A percentile compares a stretch with the other conserved stretches of the same genome.
Conservation (phyloP, 139 green algal genomes). For the Chlorella sp. region DNA sequence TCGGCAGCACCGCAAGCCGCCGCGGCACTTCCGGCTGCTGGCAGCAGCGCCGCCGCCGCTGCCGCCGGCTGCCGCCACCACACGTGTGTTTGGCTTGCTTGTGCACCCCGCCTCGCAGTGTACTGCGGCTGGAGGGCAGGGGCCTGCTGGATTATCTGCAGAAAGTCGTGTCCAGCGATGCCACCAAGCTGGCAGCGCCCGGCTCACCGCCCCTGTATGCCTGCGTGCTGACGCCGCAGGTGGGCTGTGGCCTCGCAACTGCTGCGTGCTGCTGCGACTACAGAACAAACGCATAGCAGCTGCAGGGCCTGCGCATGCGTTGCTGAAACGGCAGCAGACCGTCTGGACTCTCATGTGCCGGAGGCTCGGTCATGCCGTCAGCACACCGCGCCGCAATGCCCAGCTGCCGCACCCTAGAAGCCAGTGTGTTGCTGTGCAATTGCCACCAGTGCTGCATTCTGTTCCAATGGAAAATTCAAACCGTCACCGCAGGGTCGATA, state of each 20-base stretch:
- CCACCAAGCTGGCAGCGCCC: neutral
- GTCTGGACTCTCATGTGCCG: too few relatives aligned
- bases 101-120: neutral
- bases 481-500: neutral
- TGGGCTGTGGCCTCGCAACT: neutral
- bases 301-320: too few relatives aligned
- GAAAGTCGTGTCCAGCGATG: neutral
- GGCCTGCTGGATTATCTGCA: neutral
- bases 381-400: too few relatives aligned
- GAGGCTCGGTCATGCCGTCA: too few relatives aligned
- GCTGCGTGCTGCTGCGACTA: too few relatives aligned
- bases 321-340: too few relatives aligned
- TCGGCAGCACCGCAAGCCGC: too few relatives aligned
- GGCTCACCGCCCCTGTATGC: neutral
- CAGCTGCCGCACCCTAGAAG: too few relatives aligned
- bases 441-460: too few relatives aligned
- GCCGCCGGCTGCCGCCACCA: neutral
- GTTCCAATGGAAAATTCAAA: too few relatives aligned
- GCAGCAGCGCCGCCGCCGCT: neutral
- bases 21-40: neutral
- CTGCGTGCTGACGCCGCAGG: constrained; percentile 13
- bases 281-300: too few relatives aligned
- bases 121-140: neutral
- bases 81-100: neutral
- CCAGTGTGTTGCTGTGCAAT: too few relatives aligned